Percentiles rank a stretch among this genome's conserved stretches.
phyloP scores from a whole-genome alignment of 768 basidiomycete species.

The Russula vinacea region DNA sequence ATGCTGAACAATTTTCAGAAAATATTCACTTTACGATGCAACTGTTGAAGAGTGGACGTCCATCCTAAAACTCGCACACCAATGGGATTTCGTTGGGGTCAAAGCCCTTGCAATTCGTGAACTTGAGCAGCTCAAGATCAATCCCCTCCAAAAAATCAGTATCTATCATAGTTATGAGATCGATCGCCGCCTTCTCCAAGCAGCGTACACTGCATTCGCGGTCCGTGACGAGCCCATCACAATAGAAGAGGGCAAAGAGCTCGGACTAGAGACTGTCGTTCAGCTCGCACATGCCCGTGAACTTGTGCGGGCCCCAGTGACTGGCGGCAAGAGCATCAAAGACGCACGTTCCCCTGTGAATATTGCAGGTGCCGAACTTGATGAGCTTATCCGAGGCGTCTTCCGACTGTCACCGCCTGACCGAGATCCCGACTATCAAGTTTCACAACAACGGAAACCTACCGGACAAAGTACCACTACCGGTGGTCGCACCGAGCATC shows the following conservation, averaged over 20 bases:
- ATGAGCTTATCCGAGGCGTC: slow-evolving; percentile 22
- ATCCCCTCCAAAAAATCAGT: slow-evolving; percentile 52
- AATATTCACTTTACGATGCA: slow-evolving; percentile 55
- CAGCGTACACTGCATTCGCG: slow-evolving; percentile 52
- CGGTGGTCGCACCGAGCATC: background rate
- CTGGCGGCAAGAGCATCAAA: slow-evolving; percentile 2
- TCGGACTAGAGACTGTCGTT: slow-evolving; percentile 58
- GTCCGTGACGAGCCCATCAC: slow-evolving; percentile 50
- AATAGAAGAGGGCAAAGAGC: slow-evolving; percentile 51
- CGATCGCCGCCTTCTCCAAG: slow-evolving; percentile 49
- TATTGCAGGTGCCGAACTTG: slow-evolving; percentile 16
- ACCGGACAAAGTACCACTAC: background rate
- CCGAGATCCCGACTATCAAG: background rate
- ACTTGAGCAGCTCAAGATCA: slow-evolving; percentile 45
- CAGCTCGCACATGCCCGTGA: slow-evolving; percentile 56
- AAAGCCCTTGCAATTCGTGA: slow-evolving; percentile 52
- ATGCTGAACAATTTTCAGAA: slow-evolving; percentile 38
- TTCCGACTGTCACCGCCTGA: slow-evolving; percentile 17
- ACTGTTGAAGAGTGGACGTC: slow-evolving; percentile 50
- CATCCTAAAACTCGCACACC: slow-evolving; percentile 52
- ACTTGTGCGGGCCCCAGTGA: slow-evolving; percentile 19
- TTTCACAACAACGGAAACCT: background rate
- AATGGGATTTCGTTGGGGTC: slow-evolving; percentile 56
- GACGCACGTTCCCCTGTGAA: slow-evolving; percentile 3
- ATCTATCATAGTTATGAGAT: slow-evolving; percentile 55